Percentiles rank a stretch among this genome's conserved stretches.
These are phyloP conservation scores for Ceratonia siliqua DNA, from an alignment of 306 rosid species.

Conservation along the genomic window DNA sequence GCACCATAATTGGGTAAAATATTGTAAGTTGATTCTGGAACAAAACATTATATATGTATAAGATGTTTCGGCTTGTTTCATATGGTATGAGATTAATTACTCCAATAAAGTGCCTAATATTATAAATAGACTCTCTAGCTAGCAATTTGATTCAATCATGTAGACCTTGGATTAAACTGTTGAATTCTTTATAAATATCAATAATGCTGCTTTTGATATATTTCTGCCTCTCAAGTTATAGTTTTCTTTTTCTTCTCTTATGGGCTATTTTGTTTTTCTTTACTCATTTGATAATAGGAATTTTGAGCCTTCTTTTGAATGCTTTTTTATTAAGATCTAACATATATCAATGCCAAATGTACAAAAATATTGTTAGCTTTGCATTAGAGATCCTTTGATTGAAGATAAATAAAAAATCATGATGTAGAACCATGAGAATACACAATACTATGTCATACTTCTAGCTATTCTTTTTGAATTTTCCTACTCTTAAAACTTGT, in stretches of 20 bases:
- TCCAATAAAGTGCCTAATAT: neutral
- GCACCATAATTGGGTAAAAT: neutral
- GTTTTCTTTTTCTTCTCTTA: neutral
- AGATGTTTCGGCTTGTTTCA: neutral
- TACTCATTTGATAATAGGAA: neutral
- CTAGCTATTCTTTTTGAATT: neutral
- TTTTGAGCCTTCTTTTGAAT: neutral
- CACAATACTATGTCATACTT: neutral
- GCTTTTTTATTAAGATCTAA: neutral
- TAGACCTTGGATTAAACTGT: neutral
- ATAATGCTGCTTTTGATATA: neutral
- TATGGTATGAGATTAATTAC: neutral
- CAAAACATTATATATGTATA: neutral
- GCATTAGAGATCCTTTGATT: neutral
- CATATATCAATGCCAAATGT: neutral
- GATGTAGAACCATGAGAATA: neutral
- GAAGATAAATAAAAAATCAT: neutral
- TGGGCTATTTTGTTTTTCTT: neutral
- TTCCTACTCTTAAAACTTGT: neutral
- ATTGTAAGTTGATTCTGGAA: slow-evolving; percentile 7
- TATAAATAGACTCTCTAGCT: neutral
- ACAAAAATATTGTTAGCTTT: neutral
- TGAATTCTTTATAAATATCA: neutral
- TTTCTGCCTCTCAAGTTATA: neutral
- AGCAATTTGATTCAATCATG: neutral